Base-by-base conservation (phyloP, 768 basidiomycete species). In the Ephemerocybe angulata region DNA sequence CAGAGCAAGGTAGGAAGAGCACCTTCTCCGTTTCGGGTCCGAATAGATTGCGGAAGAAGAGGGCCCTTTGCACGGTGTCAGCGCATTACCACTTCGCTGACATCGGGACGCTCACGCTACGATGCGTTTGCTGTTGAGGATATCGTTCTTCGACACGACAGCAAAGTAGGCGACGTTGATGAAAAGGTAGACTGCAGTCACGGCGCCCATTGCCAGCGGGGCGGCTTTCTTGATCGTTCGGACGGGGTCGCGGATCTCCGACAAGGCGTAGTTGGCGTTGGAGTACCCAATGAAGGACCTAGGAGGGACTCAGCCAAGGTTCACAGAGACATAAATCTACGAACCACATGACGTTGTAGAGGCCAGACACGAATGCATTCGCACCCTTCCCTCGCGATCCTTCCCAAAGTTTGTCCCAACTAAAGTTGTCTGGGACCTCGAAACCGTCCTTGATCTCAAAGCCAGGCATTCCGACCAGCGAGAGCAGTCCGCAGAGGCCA, bases 261-360 rank as follows among this genome's bases (percentile, higher is more conserved):
- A 86, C 4, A 90, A 71, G 0, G 83, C 85, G 58, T 87, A 88
- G 62, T 90, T 88, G 8, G 86, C 87, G 54, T 86, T 87, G 2
- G 82, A 80, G 63, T 88, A 91, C 0, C 88, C 88, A 44, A 80
- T 76, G 62, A 83, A 87, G 0, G 85, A 84, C 87, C 87, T 88
- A 38, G 11, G 52, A 43, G 37, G 37, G 21, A 37, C 30, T 12
- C 51, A 43, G 27, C 60, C 5, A 50, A 44, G 8, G 33, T 1
- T 17, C 7, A 19, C 12, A 37, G 2, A 1, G 0, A 24, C 19
- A 19, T 46, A 21, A 43, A 31, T n/a, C 35, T 30, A 53, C 71
- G 8, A 51, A 86, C 87, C 88, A 90, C 22, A 87, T 84, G 40
- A 88, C 84, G 58, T 77, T 85, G 63, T 86, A 87, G 28, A 90